These are phyloP conservation scores for Dactylellina parvicollis DNA, from an alignment of 2,329 filamentous ascomycete genomes.

Conservation along the genomic window DNA sequence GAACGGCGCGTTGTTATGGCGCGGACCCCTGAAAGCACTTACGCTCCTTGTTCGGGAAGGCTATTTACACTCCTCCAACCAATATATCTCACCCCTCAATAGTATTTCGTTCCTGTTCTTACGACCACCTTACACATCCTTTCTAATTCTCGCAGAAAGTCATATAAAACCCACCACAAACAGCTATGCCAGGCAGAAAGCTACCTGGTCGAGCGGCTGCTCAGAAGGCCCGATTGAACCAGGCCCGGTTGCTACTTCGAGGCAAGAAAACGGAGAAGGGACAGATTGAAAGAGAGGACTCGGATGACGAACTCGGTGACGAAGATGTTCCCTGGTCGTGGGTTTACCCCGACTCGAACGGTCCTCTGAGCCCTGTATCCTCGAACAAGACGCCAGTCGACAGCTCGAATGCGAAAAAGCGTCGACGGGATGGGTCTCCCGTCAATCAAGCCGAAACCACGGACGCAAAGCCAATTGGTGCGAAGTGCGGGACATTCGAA, in stretches of 20 bases:
- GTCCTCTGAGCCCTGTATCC: conserved; percentile 21
- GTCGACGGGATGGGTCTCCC: conserved; percentile 43
- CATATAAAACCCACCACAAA: background rate
- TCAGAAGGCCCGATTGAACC: conserved; percentile 62
- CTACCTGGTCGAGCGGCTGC: conserved; percentile 34
- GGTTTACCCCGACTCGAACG: conserved; percentile 68
- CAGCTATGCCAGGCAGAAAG: conserved; percentile 41
- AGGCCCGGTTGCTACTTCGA: conserved; percentile 65
- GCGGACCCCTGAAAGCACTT: conserved; percentile 34
- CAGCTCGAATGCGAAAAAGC: conserved; percentile 46
- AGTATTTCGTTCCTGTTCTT: background rate
- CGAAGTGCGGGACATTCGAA: conserved; percentile 81
- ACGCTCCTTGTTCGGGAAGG: conserved; percentile 44
- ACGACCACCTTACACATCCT: background rate
- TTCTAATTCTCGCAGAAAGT: background rate
- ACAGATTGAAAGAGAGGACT: conserved; percentile 78
- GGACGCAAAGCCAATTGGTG: conserved; percentile 74
- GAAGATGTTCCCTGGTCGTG: conserved; percentile 81
- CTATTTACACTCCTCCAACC: conserved; percentile 36
- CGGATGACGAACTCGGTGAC: conserved; percentile 83
- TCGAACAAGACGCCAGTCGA: conserved; percentile 35
- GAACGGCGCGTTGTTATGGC: conserved; percentile 34
- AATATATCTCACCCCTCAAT: background rate
- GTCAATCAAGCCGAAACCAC: conserved; percentile 57
- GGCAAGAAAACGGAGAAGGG: conserved; percentile 62